phyloP scores from a whole-genome alignment of 1,284 basidiomycete species.

The Trametes versicolor region DNA sequence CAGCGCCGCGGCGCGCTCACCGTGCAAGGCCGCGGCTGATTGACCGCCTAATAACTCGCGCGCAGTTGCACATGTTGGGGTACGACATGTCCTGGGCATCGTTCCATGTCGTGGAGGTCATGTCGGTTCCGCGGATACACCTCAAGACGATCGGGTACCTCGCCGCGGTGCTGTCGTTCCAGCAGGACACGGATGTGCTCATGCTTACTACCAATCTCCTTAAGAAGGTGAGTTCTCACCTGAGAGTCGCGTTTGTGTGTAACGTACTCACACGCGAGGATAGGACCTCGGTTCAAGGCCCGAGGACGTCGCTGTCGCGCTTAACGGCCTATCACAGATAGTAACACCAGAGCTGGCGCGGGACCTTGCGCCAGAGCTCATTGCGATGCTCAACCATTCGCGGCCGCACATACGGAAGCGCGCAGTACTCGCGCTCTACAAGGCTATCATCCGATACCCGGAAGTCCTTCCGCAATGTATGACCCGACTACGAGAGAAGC shows the following conservation, averaged over 20 bases:
- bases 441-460: conserved; percentile 81
- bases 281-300: conserved; percentile 87
- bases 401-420: conserved; percentile 90
- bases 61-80: conserved; percentile 91
- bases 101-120: conserved; percentile 97
- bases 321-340: conserved; percentile 91
- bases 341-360: conserved; percentile 89
- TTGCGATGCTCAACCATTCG: conserved; percentile 92
- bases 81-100: conserved; percentile 92
- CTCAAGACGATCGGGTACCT: conserved; percentile 97
- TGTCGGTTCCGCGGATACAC: conserved; percentile 93
- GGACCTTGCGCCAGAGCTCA: conserved; percentile 89
- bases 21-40: conserved; percentile 11
- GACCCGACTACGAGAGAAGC: conserved; percentile 80
- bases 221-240: conserved; percentile 81
- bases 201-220: conserved; percentile 98
- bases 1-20: background rate
- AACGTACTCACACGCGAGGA: background rate
- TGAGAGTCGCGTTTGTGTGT: background rate
- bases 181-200: conserved; percentile 94
- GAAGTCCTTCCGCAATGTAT: conserved; percentile 77
- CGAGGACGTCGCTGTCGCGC: conserved; percentile 82
- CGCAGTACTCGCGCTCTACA: conserved; percentile 86
- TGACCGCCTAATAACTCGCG: background rate
- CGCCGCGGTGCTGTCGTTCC: conserved; percentile 93